Percentiles rank a stretch among this genome's conserved stretches.
phyloP scores from a whole-genome alignment of 345 rosid genomes.

The Corchorus capsularis region DNA sequence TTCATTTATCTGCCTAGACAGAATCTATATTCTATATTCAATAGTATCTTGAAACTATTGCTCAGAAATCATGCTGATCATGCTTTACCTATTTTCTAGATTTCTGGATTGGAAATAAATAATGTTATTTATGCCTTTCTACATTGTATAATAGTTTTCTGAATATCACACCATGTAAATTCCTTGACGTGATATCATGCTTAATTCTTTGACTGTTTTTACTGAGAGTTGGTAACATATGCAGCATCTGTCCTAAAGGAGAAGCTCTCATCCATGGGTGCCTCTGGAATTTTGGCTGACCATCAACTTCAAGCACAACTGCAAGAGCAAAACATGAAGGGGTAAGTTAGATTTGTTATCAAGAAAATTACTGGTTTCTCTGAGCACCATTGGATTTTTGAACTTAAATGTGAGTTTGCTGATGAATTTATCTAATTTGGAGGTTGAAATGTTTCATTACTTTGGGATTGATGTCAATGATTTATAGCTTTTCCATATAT shows the following conservation, averaged over 20 bases:
- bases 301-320: slow-evolving; percentile 97
- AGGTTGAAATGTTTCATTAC: slow-evolving; percentile 12
- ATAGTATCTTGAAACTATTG: background rate
- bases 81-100: background rate
- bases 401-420: slow-evolving; percentile 15
- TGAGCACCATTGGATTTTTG: slow-evolving; percentile 1
- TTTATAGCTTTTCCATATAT: background rate
- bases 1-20: slow-evolving; percentile 17
- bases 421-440: background rate
- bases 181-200: slow-evolving; percentile 3
- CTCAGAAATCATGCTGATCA: background rate
- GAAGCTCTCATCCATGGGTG: slow-evolving; percentile 86
- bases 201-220: slow-evolving; percentile 20
- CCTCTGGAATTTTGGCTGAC: slow-evolving; percentile 97
- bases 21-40: background rate
- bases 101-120: slow-evolving; percentile 16
- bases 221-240: slow-evolving; percentile 40
- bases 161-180: background rate
- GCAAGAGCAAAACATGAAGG: slow-evolving; percentile 87
- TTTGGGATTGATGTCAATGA: background rate
- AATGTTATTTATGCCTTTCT: slow-evolving; percentile 12
- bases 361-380: background rate
- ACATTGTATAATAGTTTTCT: slow-evolving; percentile 4
- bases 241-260: slow-evolving; percentile 95
- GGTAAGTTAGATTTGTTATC: slow-evolving; percentile 49